A percentile compares a stretch with the other conserved stretches of the same genome.
Evolutionary conservation across 306 rosid genomes (phyloP).

Genomic region (Cicer pinnatifidum): DNA sequence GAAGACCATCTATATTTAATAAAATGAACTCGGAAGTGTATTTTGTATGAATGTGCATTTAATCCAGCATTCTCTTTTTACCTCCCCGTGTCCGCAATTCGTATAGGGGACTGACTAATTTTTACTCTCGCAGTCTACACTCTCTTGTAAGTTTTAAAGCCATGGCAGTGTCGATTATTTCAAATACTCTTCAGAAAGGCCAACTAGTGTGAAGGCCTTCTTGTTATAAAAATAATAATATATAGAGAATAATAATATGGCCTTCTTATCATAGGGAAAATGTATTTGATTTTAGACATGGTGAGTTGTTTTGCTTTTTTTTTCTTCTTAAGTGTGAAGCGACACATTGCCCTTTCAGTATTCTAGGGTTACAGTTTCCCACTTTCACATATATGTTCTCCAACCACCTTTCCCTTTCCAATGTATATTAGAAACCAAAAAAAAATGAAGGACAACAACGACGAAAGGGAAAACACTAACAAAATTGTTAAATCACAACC

Average conservation of each 20-base stretch:
- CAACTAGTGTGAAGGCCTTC: background rate
- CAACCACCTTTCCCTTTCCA: background rate
- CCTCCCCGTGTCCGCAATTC: too few species aligned
- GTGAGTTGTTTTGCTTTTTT: background rate
- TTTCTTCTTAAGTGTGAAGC: background rate
- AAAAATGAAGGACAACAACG: conserved; percentile 11
- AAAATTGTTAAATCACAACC: conserved; percentile 60
- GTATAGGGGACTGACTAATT: too few species aligned
- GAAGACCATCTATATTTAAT: background rate
- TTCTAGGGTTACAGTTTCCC: background rate
- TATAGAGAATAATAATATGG: background rate
- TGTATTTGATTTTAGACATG: background rate
- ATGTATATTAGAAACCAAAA: conserved; percentile 35
- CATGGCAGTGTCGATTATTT: background rate
- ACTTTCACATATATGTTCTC: background rate
- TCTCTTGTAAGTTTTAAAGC: too few species aligned
- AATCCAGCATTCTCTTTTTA: too few species aligned
- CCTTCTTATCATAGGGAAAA: background rate
- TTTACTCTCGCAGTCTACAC: too few species aligned
- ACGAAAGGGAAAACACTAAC: background rate
- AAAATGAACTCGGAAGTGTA: too few species aligned
- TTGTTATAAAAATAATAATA: background rate
- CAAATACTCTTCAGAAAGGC: conserved; percentile 5
- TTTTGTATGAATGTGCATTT: too few species aligned
- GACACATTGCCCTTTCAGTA: background rate